phyloP scores from a whole-genome alignment of 2,329 filamentous ascomycete species.

The Paramyrothecium sp. region DNA sequence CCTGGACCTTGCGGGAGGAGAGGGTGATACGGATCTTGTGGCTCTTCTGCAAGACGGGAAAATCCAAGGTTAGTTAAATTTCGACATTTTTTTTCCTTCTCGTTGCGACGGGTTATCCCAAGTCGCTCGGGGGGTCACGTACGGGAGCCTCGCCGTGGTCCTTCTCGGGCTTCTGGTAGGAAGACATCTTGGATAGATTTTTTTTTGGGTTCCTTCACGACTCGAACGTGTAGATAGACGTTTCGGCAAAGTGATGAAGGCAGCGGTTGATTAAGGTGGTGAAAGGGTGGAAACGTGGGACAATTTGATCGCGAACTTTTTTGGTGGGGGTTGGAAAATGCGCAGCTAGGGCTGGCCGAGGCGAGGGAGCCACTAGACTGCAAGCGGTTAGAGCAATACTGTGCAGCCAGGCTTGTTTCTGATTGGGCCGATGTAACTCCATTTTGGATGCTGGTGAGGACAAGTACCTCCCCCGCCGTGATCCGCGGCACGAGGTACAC shows the following conservation, averaged over 20 bases:
- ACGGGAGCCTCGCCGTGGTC: conserved; percentile 85
- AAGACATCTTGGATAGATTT: conserved; percentile 66
- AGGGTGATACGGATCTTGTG: conserved; percentile 99
- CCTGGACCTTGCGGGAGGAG: conserved; percentile 88
- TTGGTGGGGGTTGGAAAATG: conserved; percentile 10
- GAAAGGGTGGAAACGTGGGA: not conserved
- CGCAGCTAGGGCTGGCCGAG: conserved; percentile 11
- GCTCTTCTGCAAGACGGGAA: conserved; percentile 65
- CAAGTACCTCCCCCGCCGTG: not conserved
- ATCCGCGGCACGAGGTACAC: not conserved
- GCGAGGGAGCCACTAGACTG: conserved; percentile 7
- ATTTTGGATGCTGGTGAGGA: not conserved
- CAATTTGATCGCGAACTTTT: conserved; percentile 16
- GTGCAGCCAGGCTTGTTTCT: not conserved
- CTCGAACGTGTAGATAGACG: conserved; percentile 64
- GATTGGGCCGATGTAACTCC: not conserved
- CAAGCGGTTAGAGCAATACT: not conserved
- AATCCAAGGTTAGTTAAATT: conserved; percentile 10
- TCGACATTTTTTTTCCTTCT: not conserved
- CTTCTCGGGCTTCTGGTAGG: conserved; percentile 92
- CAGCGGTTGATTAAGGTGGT: conserved; percentile 5
- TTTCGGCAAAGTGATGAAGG: conserved; percentile 83
- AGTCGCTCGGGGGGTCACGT: conserved; percentile 35
- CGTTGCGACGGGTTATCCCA: not conserved
- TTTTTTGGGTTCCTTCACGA: conserved; percentile 62